A percentile compares a stretch with the other conserved stretches of the same genome.
phyloP scores from a whole-genome alignment of 257 asterid species.

The Nicotiana sylvestris region DNA sequence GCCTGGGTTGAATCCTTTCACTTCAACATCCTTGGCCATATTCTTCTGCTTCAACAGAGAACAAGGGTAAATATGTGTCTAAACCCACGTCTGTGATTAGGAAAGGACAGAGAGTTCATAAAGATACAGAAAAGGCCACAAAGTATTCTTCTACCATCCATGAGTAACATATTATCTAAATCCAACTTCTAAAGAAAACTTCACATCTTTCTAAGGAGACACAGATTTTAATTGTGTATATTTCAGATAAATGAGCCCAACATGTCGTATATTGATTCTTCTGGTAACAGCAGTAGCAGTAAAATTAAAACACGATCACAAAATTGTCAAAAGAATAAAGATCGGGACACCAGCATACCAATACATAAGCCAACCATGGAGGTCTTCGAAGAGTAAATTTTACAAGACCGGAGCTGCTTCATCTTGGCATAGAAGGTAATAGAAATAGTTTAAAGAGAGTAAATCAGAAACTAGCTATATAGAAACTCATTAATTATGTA shows the following conservation, averaged over 20 bases:
- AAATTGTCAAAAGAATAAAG: not conserved
- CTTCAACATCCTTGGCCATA: slow-evolving; percentile 35
- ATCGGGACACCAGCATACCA: not conserved
- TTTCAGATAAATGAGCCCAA: not conserved
- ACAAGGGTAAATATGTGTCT: not conserved
- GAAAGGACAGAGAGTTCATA: not conserved
- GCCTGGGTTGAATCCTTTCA: slow-evolving; percentile 72
- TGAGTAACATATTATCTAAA: not conserved
- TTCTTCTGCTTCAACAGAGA: slow-evolving; percentile 41
- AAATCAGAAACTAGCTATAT: too few species aligned
- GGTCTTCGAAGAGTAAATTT: not conserved
- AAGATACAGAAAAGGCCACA: not conserved
- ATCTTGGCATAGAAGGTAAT: not conserved
- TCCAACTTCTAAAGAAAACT: not conserved
- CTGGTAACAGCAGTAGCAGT: not conserved
- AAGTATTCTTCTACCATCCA: not conserved
- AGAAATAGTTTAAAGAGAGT: not conserved
- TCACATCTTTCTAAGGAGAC: not conserved
- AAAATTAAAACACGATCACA: not conserved
- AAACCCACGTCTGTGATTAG: not conserved
- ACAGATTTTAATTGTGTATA: not conserved
- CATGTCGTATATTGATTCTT: not conserved
- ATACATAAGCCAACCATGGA: not conserved
- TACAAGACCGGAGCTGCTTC: not conserved
- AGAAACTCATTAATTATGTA: not conserved